Percentiles rank a stretch among this genome's conserved stretches.
Conservation (phyloP, 1,139 yeast species). For the Candida tropicalis region DNA sequence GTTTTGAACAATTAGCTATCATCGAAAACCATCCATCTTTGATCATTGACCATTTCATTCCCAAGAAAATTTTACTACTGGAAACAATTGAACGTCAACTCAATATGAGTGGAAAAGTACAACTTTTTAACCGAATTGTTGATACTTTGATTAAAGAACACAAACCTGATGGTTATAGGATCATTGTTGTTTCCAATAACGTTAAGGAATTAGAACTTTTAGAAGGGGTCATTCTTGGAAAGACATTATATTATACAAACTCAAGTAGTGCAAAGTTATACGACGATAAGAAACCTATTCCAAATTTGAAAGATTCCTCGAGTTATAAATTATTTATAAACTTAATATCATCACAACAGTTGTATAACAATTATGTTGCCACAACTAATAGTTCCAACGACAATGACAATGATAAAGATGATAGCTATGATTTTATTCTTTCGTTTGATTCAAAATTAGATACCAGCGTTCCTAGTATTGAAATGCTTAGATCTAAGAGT, state of each 20-base stretch:
- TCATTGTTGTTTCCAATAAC: slow-evolving; percentile 61
- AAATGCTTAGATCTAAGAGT: slow-evolving; percentile 29
- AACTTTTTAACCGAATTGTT: slow-evolving; percentile 53
- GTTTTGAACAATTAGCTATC: slow-evolving; percentile 52
- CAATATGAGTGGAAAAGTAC: slow-evolving; percentile 60
- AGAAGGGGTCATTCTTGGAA: slow-evolving; percentile 69
- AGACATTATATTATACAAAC: slow-evolving; percentile 56
- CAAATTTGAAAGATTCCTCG: slow-evolving; percentile 5
- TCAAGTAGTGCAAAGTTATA: slow-evolving; percentile 63
- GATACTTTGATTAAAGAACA: slow-evolving; percentile 29
- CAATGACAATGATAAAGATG: slow-evolving; percentile 9
- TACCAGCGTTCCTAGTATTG: slow-evolving; percentile 41
- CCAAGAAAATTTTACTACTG: slow-evolving; percentile 64
- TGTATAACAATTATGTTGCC: slow-evolving; percentile 40
- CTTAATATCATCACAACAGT: slow-evolving; percentile 43
- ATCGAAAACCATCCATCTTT: slow-evolving; percentile 67
- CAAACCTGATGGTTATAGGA: slow-evolving; percentile 23
- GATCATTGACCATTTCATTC: slow-evolving; percentile 74
- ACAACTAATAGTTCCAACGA: slow-evolving; percentile 17
- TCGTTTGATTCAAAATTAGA: slow-evolving; percentile 62
- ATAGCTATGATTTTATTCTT: slow-evolving; percentile 46
- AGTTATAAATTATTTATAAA: slow-evolving; percentile 8
- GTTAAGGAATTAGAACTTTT: slow-evolving; percentile 70
- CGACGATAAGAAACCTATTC: slow-evolving; percentile 32
- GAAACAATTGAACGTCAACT: slow-evolving; percentile 60